Evolutionary conservation across 257 asterid genomes (phyloP).

Genomic region (Forsythia suspensa): DNA sequence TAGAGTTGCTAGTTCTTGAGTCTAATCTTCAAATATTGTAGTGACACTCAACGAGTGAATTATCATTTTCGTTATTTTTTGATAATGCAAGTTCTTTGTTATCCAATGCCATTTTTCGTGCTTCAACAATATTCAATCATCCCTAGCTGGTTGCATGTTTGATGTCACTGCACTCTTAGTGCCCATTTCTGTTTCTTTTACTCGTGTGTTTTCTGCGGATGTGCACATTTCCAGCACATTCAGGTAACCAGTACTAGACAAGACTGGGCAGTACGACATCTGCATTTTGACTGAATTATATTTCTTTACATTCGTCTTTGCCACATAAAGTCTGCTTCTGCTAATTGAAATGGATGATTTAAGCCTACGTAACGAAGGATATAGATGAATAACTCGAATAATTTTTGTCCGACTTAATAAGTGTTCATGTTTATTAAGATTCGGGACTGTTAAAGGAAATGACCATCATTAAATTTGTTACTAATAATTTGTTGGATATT

Average conservation of each 20-base stretch:
- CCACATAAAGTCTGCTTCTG: neutral
- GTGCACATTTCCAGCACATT: neutral
- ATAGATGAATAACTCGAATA: too few relatives aligned
- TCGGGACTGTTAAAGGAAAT: too few relatives aligned
- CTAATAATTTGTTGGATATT: too few relatives aligned
- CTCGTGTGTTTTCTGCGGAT: neutral
- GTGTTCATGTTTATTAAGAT: too few relatives aligned
- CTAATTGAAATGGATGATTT: neutral
- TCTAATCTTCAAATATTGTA: neutral
- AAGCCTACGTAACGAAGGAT: too few relatives aligned
- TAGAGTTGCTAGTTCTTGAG: slow-evolving; percentile 4
- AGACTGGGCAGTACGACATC: too few relatives aligned
- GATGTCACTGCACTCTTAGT: neutral
- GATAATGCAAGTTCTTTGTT: neutral
- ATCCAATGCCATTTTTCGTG: neutral
- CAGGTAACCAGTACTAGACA: neutral
- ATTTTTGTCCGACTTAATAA: too few relatives aligned
- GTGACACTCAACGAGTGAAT: neutral
- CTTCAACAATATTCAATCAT: neutral
- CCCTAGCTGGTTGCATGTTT: neutral
- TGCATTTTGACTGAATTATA: too few relatives aligned
- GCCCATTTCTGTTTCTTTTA: neutral
- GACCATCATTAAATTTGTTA: too few relatives aligned
- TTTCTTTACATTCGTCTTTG: too few relatives aligned
- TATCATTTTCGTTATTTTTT: neutral